Evolutionary conservation across 2,329 filamentous ascomycete genomes (phyloP).

Genomic region (Penicillium expansum): DNA sequence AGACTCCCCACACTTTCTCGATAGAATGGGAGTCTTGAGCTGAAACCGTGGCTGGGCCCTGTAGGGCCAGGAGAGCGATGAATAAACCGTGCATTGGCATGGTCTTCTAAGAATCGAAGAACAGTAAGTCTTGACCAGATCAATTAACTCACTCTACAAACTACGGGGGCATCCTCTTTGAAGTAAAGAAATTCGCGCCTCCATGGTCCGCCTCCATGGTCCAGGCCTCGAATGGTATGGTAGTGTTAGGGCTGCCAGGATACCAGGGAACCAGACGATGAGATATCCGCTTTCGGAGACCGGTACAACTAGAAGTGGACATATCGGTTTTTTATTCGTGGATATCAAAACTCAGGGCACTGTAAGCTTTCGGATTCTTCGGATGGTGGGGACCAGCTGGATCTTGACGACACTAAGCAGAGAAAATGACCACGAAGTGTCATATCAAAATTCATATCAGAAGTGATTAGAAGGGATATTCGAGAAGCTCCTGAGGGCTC

Average conservation of each 20-base stretch:
- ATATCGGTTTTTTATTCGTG: background rate
- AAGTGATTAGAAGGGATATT: background rate
- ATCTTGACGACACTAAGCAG: constrained; percentile 11
- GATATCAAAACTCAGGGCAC: background rate
- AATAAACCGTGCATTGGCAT: constrained; percentile 11
- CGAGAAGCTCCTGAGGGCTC: background rate
- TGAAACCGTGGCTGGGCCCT: constrained; percentile 14
- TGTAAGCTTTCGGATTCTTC: constrained; percentile 13
- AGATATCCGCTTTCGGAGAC: constrained; percentile 17
- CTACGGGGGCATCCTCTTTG: background rate
- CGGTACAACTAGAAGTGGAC: background rate
- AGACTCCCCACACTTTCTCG: constrained; percentile 47
- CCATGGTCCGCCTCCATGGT: constrained; percentile 14
- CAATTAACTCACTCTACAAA: background rate
- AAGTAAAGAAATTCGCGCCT: constrained; percentile 1
- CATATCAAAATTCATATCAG: no score
- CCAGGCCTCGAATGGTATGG: constrained; percentile 15
- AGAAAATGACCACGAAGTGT: no score
- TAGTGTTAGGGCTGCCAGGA: background rate
- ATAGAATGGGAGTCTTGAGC: constrained; percentile 25
- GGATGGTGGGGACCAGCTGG: background rate
- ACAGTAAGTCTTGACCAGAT: background rate
- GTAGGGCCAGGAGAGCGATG: constrained; percentile 14
- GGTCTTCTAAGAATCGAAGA: background rate
- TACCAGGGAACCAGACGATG: constrained; percentile 5